These are phyloP conservation scores for Paracorniculantispora psalliotae DNA, from an alignment of 2,329 filamentous ascomycete genomes.

Conservation along the genomic window DNA sequence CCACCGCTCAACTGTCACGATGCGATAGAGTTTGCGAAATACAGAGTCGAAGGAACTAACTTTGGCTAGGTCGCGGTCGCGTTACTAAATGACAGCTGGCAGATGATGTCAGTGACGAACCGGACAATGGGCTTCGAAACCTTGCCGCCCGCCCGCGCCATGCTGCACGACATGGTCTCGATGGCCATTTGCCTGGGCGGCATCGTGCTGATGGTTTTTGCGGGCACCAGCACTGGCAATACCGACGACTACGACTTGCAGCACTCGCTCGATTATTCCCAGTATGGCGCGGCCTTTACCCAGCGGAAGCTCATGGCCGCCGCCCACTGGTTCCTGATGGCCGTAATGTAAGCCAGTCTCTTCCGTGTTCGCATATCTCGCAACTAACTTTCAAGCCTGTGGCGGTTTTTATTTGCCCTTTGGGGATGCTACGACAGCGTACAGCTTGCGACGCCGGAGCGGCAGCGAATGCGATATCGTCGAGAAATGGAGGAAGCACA, in stretches of 20 bases:
- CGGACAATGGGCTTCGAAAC: slow-evolving; percentile 22
- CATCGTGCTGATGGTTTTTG: slow-evolving; percentile 29
- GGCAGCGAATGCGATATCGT: not conserved
- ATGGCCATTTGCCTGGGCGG: slow-evolving; percentile 30
- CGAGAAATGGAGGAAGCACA: slow-evolving; percentile 11
- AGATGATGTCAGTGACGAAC: slow-evolving; percentile 27
- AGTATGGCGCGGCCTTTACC: slow-evolving; percentile 2
- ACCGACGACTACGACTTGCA: slow-evolving; percentile 17
- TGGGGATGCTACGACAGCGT: slow-evolving; percentile 25
- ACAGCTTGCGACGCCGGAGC: not conserved
- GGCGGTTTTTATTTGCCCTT: slow-evolving; percentile 25
- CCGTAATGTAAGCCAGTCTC: slow-evolving; percentile 21
- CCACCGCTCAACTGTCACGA: not conserved
- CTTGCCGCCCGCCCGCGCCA: slow-evolving; percentile 23
- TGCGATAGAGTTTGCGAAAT: not conserved
- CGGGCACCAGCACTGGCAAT: slow-evolving; percentile 15
- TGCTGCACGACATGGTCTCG: slow-evolving; percentile 30
- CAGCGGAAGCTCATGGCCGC: slow-evolving; percentile 1
- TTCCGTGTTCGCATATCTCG: too few relatives aligned
- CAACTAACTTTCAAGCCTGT: slow-evolving; percentile 15
- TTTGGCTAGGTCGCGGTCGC: slow-evolving; percentile 24
- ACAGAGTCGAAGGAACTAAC: not conserved
- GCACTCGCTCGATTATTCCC: slow-evolving; percentile 6
- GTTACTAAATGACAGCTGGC: slow-evolving; percentile 35
- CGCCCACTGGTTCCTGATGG: slow-evolving; percentile 15